These are phyloP conservation scores for Microthyrium microscopicum DNA, from an alignment of 2,329 filamentous ascomycete genomes.

Conservation along the genomic window DNA sequence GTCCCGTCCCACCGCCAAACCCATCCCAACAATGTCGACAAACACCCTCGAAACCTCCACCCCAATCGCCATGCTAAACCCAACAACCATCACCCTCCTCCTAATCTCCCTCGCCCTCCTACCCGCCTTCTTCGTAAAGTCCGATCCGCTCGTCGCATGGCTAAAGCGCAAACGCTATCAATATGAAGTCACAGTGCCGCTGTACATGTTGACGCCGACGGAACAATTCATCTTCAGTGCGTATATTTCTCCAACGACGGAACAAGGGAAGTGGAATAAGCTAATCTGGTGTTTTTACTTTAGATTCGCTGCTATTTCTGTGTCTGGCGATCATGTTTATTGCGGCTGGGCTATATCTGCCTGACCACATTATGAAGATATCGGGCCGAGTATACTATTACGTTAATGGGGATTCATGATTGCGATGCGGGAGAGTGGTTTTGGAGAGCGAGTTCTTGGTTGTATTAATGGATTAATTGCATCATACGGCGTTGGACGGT, in stretches of 20 bases:
- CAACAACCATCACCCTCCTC: conserved; percentile 12
- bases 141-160: conserved; percentile 55
- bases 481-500: too few species aligned
- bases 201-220: conserved; percentile 93
- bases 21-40: conserved; percentile 1
- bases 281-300: background rate
- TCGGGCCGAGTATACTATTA: conserved; percentile 86
- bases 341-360: conserved; percentile 80
- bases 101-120: conserved; percentile 21
- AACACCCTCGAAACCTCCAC: too few species aligned
- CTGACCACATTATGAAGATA: conserved; percentile 73
- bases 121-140: conserved; percentile 20
- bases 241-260: conserved; percentile 1
- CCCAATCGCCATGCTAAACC: conserved; percentile 1
- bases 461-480: too few species aligned
- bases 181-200: conserved; percentile 88
- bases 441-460: too few species aligned
- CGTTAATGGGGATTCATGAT: conserved; percentile 74
- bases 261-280: conserved; percentile 9
- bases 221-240: conserved; percentile 96
- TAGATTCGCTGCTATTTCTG: conserved; percentile 85
- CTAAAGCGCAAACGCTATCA: conserved; percentile 92
- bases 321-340: conserved; percentile 74
- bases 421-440: too few species aligned
- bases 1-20: background rate